Conservation (phyloP, 202 grass and related monocot species). For the Zizania palustris region DNA sequence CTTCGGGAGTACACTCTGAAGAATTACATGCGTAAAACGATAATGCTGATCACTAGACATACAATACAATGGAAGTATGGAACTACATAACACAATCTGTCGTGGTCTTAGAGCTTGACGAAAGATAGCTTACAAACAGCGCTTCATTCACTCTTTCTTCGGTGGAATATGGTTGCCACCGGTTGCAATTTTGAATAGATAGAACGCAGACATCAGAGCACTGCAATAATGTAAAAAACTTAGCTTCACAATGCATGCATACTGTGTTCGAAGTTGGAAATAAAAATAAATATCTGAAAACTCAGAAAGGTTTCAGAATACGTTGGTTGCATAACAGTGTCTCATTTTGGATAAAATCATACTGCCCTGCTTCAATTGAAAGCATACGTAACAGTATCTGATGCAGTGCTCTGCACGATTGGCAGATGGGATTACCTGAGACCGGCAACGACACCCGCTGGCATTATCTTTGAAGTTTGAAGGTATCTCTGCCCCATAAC, state of each 20-base stretch:
- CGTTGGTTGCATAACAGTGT: not conserved
- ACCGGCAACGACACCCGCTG: constrained; percentile 77
- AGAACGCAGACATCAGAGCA: constrained; percentile 70
- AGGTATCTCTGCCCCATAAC: constrained; percentile 89
- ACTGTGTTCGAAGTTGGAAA: not conserved
- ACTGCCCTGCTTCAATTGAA: no score
- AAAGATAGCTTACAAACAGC: constrained; percentile 36
- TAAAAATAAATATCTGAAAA: not conserved
- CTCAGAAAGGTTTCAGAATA: not conserved
- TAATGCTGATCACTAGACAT: constrained; percentile 14
- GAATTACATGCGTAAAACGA: constrained; percentile 5
- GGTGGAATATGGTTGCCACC: constrained; percentile 82
- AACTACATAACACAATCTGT: constrained; percentile 2
- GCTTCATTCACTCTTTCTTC: constrained; percentile 61
- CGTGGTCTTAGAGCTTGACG: constrained; percentile 16
- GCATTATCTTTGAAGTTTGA: constrained; percentile 91
- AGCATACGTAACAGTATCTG: not conserved
- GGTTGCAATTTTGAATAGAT: constrained; percentile 79
- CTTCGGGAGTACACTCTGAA: constrained; percentile 14
- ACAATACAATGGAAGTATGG: no score
- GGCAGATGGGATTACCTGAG: constrained; percentile 58
- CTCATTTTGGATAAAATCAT: no score
- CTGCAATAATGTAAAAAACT: constrained; percentile 42
- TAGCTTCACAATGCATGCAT: not conserved
- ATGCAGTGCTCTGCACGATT: not conserved